A percentile compares a stretch with the other conserved stretches of the same genome.
Conservation (phyloP, 768 basidiomycete species). For the Auriculariales sp. region DNA sequence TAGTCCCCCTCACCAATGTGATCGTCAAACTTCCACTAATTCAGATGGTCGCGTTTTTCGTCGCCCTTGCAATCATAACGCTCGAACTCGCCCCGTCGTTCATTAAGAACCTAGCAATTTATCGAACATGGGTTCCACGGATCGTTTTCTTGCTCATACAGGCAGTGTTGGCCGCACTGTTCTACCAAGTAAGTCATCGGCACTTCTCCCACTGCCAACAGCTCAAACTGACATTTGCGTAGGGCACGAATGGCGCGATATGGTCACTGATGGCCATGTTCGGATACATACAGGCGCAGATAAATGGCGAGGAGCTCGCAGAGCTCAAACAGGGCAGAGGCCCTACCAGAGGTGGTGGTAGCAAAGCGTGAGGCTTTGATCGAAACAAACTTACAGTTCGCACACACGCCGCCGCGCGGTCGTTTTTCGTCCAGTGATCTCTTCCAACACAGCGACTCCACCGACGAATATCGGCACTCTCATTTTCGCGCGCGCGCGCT, state of each 20-base stretch:
- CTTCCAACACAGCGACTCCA: no score
- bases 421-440: no score
- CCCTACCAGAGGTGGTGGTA: slow-evolving; percentile 28
- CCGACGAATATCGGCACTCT: no score
- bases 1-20: slow-evolving; percentile 48
- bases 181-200: slow-evolving; percentile 51
- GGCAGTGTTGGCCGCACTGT: slow-evolving; percentile 45
- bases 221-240: slow-evolving; percentile 4
- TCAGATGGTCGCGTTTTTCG: slow-evolving; percentile 48
- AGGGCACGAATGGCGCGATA: slow-evolving; percentile 76
- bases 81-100: slow-evolving; percentile 61
- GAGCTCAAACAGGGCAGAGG: slow-evolving; percentile 51
- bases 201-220: not conserved
- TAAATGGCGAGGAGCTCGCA: slow-evolving; percentile 53
- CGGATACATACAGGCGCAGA: slow-evolving; percentile 52
- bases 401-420: no score
- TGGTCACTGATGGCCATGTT: slow-evolving; percentile 62
- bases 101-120: slow-evolving; percentile 37
- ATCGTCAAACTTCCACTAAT: slow-evolving; percentile 70
- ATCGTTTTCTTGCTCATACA: slow-evolving; percentile 52
- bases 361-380: slow-evolving; percentile 2
- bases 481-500: no score
- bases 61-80: slow-evolving; percentile 43
- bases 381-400: no score
- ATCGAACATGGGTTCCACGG: slow-evolving; percentile 51